Evolutionary conservation across 2,329 filamentous ascomycete species (phyloP).

Genomic region (Calycina marina): DNA sequence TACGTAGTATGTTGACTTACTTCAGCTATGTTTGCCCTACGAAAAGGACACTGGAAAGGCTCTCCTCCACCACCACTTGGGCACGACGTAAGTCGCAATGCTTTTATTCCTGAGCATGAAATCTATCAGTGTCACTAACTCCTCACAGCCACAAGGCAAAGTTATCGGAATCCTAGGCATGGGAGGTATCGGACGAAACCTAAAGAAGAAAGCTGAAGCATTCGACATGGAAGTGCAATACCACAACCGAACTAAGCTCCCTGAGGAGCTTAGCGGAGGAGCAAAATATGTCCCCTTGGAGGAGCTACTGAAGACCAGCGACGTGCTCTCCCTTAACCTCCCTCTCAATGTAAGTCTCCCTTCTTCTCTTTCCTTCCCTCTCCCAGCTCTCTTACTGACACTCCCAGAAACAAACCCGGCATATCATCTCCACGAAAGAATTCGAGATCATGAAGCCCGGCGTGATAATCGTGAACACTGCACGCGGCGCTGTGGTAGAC

Average conservation of each 20-base stretch:
- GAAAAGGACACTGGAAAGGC: conserved; percentile 55
- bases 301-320: conserved; percentile 51
- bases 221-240: conserved; percentile 69
- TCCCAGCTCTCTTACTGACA: background rate
- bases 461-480: conserved; percentile 68
- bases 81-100: too few species aligned
- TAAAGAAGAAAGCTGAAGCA: conserved; percentile 57
- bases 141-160: conserved; percentile 69
- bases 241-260: conserved; percentile 52
- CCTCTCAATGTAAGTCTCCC: conserved; percentile 58
- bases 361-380: background rate
- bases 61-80: conserved; percentile 41
- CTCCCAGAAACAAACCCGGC: conserved; percentile 43
- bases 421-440: conserved; percentile 58
- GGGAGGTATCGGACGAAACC: conserved; percentile 70
- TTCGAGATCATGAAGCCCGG: conserved; percentile 68
- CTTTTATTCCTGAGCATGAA: too few species aligned
- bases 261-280: conserved; percentile 35
- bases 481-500: conserved; percentile 69
- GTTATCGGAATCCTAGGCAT: conserved; percentile 70
- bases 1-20: background rate
- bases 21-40: conserved; percentile 43
- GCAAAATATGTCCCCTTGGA: conserved; percentile 62
- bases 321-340: conserved; percentile 68
- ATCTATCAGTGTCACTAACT: too few species aligned